These are phyloP conservation scores for Leonotis leonurus DNA, from an alignment of 257 asterid species.

Conservation along the genomic window DNA sequence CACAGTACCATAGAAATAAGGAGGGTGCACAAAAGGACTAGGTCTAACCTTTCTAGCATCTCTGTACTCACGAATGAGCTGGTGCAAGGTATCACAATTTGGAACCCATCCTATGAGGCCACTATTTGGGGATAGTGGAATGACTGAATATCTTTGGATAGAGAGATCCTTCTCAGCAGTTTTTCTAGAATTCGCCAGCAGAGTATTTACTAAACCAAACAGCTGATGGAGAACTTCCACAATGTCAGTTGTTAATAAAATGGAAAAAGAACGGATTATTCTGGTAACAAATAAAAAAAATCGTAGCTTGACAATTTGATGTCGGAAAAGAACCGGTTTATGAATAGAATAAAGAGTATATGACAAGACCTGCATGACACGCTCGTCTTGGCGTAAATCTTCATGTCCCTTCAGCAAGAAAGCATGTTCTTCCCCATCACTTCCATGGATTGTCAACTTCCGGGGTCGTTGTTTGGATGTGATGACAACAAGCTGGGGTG, in stretches of 20 bases:
- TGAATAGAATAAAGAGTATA: not conserved
- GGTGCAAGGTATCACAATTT: constrained; percentile 92
- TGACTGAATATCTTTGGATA: constrained; percentile 86
- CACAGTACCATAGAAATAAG: constrained; percentile 1
- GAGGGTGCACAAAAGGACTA: not conserved
- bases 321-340: not conserved
- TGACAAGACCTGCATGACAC: constrained; percentile 91
- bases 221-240: constrained; percentile 48
- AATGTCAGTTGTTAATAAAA: constrained; percentile 5
- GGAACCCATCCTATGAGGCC: constrained; percentile 99
- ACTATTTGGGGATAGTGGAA: constrained; percentile 95
- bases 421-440: constrained; percentile 96
- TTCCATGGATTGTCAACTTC: constrained; percentile 88
- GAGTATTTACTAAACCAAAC: constrained; percentile 91
- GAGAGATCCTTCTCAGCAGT: constrained; percentile 93
- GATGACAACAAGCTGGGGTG: constrained; percentile 94
- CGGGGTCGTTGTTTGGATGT: constrained; percentile 99
- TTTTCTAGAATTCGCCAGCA: constrained; percentile 84
- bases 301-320: not conserved
- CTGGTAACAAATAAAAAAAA: not conserved
- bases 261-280: not conserved
- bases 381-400: constrained; percentile 99
- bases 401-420: constrained; percentile 96
- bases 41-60: constrained; percentile 85
- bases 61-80: constrained; percentile 91